phyloP scores from a whole-genome alignment of 768 basidiomycete species.

The Mycena alexandri region DNA sequence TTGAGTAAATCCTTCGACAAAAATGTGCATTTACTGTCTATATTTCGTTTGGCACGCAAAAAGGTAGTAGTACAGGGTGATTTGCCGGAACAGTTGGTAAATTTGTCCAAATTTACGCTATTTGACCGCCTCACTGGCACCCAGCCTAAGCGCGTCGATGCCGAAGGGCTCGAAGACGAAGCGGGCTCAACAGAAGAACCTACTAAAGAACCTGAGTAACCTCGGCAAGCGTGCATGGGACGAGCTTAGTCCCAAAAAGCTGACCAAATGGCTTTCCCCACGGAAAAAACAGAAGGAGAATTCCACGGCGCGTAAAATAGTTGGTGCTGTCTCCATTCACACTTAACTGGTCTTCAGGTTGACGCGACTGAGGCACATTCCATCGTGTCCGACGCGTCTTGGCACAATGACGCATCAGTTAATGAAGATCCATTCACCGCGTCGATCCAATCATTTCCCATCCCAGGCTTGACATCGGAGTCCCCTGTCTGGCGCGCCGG shows the following conservation, averaged over 20 bases:
- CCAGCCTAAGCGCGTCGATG: neutral
- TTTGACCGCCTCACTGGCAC: conserved; percentile 11
- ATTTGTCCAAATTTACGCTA: conserved; percentile 2
- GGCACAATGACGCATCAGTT: neutral
- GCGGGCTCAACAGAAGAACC: neutral
- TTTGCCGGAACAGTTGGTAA: conserved; percentile 1
- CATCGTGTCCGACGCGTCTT: neutral
- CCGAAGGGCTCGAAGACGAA: neutral
- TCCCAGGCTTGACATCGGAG: conserved; percentile 4
- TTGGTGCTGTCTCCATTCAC: neutral
- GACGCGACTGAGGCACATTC: neutral
- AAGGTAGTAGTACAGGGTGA: neutral
- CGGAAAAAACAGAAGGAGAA: conserved; percentile 13
- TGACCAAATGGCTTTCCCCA: conserved; percentile 2
- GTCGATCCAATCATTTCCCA: conserved; percentile 7
- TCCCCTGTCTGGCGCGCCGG: conserved; percentile 8
- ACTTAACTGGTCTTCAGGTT: neutral
- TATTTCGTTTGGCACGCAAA: neutral
- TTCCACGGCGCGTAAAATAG: neutral
- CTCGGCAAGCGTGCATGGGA: conserved; percentile 8
- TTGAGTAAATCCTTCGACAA: neutral
- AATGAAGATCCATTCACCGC: conserved; percentile 1
- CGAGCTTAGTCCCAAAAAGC: conserved; percentile 16
- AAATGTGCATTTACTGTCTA: neutral
- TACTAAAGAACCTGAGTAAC: neutral